Base-by-base conservation (phyloP, 306 rosid species). In the Medicago lupulina region DNA sequence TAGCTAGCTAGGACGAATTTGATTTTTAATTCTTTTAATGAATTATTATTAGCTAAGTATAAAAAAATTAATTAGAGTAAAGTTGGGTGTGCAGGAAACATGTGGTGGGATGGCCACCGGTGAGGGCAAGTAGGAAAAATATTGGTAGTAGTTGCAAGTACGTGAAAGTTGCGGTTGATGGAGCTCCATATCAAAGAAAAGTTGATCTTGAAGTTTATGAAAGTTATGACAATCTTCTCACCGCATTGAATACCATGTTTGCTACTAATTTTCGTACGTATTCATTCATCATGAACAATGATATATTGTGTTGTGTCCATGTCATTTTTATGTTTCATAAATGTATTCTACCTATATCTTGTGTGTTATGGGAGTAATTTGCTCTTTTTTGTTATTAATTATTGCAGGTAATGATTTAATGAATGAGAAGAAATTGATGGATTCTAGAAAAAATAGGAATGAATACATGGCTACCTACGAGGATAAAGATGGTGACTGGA, bases 401-500 rank as follows among this genome's bases (percentile, higher is more conserved):
- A 4, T 34, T 34, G 7, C 38, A 34, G 38, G 81, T 73, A 83
- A 79, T 76, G 60, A 80, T 76, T 74, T 80, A 86, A 87, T 80
- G 89, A 87, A 72, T 55, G 85, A 88, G 79, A 82, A 54, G 69
- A 87, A 34, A 34, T 34, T 34, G 7, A 34, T 5, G 38, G 38
- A 34, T 6, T 34, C 38, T 34, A 34, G 38, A 34, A 34, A 34
- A 34, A 34, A 5, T 34, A 6, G 1, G 38, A 34, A 34, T 5
- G 38, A 88, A 16, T 53, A 87, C 82, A 77, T 87, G 58, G 86
- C 90, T 34, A 87, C 97, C 54, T 89, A 87, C 28, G 94, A 91
- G 76, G 92, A 91, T 76, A 87, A 68, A 78, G 97, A 91, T 70
- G 97, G 91, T 76, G 94, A 91, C 55, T 91, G 92, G 97, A 91